These are phyloP conservation scores for Metarhizium rileyi DNA, from an alignment of 2,329 filamentous ascomycete genomes.

Conservation along the genomic window DNA sequence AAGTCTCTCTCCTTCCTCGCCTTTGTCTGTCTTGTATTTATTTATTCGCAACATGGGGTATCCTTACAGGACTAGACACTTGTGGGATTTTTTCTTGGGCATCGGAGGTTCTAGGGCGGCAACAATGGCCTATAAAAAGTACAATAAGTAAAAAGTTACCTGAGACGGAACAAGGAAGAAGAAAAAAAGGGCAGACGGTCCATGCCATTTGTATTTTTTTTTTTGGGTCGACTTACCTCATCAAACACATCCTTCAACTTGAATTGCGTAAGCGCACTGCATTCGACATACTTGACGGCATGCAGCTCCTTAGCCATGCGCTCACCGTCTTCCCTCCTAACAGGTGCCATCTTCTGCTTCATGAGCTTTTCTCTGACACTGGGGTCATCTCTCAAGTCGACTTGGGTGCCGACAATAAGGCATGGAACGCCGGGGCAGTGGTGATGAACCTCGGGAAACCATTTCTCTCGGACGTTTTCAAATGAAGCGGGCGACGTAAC, in stretches of 20 bases:
- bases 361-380: constrained; percentile 82
- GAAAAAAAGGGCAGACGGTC: not conserved
- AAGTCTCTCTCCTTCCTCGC: not conserved
- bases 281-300: constrained; percentile 98
- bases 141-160: constrained; percentile 3
- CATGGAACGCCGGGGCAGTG: constrained; percentile 97
- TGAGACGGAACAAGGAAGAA: not conserved
- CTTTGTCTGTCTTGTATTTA: constrained; percentile 5
- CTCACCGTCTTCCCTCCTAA: constrained; percentile 87
- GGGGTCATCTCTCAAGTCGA: constrained; percentile 84
- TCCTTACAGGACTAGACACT: constrained; percentile 58
- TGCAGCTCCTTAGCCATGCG: constrained; percentile 95
- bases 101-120: constrained; percentile 83
- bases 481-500: constrained; percentile 96
- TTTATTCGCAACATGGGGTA: not conserved
- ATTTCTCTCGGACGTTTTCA: constrained; percentile 98
- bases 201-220: too few relatives aligned
- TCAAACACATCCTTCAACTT: constrained; percentile 99
- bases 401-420: constrained; percentile 95
- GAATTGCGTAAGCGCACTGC: constrained; percentile 94
- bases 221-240: constrained; percentile 53
- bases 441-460: constrained; percentile 97
- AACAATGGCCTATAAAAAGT: constrained; percentile 69
- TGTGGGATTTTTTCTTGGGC: constrained; percentile 66
- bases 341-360: constrained; percentile 93